A percentile compares a stretch with the other conserved stretches of the same genome.
Conservation (phyloP, 2,329 filamentous ascomycete species). For the Leptographium procerum region DNA sequence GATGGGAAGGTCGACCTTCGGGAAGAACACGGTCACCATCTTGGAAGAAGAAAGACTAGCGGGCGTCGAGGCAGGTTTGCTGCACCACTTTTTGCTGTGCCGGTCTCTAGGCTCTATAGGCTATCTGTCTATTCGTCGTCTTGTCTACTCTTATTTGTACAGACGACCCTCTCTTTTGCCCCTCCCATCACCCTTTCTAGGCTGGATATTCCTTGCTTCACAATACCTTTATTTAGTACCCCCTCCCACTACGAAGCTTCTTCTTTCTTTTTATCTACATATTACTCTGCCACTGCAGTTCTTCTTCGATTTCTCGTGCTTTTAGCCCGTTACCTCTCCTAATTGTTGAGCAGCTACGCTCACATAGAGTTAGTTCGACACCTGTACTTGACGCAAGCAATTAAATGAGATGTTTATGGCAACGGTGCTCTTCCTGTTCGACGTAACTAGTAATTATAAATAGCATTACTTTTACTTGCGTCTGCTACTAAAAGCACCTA, state of each 20-base stretch:
- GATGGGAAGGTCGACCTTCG: neutral
- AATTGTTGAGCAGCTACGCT: neutral
- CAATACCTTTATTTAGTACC: constrained; percentile 33
- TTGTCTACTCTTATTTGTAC: constrained; percentile 16
- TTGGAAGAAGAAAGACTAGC: neutral
- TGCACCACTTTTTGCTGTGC: neutral
- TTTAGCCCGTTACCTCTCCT: neutral
- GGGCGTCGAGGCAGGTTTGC: neutral
- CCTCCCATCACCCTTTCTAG: constrained; percentile 13
- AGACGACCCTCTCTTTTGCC: constrained; percentile 22
- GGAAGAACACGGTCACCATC: neutral
- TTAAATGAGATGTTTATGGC: constrained; percentile 8
- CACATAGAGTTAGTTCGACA: neutral
- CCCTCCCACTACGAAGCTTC: constrained; percentile 11
- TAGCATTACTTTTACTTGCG: neutral
- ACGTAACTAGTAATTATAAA: neutral
- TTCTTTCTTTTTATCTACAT: neutral
- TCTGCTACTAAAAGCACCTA: neutral
- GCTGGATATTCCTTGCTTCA: constrained; percentile 25
- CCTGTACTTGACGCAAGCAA: constrained; percentile 7
- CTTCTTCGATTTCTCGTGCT: neutral
- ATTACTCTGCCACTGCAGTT: neutral
- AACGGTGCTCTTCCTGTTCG: neutral
- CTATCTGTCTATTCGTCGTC: neutral
- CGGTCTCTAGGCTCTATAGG: neutral